These are phyloP conservation scores for Candida maris DNA, from an alignment of 805 yeast species.

Conservation along the genomic window DNA sequence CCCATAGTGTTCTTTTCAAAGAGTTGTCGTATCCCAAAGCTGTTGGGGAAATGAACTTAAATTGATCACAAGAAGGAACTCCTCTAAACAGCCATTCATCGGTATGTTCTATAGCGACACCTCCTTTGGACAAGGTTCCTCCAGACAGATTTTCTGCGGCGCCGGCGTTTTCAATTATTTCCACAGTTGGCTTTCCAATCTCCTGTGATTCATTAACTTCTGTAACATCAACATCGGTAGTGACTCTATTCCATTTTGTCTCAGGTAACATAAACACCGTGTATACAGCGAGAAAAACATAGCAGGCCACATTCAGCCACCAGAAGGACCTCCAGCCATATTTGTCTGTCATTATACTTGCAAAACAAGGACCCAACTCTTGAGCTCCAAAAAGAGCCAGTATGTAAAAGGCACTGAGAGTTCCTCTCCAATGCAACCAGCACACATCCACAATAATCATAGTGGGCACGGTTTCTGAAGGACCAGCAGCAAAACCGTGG, in stretches of 20 bases:
- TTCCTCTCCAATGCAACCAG: conserved; percentile 14
- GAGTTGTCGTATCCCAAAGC: conserved; percentile 14
- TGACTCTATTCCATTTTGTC: conserved; percentile 14
- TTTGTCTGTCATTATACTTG: conserved; percentile 14
- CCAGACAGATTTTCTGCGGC: not conserved
- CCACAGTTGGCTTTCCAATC: conserved; percentile 3
- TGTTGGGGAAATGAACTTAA: conserved; percentile 12
- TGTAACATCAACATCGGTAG: conserved; percentile 2
- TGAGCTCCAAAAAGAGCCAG: conserved; percentile 14
- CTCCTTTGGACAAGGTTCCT: not conserved
- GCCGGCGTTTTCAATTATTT: conserved; percentile 2
- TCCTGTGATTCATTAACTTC: conserved; percentile 2
- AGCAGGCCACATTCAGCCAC: conserved; percentile 16
- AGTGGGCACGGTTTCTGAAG: conserved; percentile 14
- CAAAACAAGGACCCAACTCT: conserved; percentile 12
- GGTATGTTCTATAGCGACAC: conserved; percentile 3
- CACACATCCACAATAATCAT: conserved; percentile 15
- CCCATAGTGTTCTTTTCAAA: conserved; percentile 10
- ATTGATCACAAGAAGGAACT: conserved; percentile 11
- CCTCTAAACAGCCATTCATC: conserved; percentile 13
- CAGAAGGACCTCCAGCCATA: conserved; percentile 15
- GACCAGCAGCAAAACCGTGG: conserved; percentile 16
- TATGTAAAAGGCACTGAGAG: conserved; percentile 11
- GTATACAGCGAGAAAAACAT: conserved; percentile 8
- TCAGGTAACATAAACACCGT: conserved; percentile 10